A percentile compares a stretch with the other conserved stretches of the same genome.
These are phyloP conservation scores for Pseudogymnoascus sp. DNA, from an alignment of 2,329 filamentous ascomycete species.

Conservation along the genomic window DNA sequence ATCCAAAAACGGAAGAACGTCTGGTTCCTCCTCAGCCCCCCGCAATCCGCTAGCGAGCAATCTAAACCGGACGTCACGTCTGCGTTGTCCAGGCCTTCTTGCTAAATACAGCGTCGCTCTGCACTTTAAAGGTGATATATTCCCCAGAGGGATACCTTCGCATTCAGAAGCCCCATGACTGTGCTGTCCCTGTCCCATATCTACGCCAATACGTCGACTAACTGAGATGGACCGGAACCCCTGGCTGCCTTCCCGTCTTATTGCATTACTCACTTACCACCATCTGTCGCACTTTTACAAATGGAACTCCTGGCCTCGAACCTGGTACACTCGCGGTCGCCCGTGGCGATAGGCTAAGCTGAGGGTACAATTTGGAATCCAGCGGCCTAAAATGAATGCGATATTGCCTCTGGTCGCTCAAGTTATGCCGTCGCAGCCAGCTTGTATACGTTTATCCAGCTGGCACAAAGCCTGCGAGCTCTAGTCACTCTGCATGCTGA, in stretches of 20 bases:
- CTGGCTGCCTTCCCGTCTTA: not conserved
- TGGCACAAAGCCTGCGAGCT: not conserved
- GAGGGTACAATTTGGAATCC: not conserved
- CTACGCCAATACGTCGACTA: not conserved
- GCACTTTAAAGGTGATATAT: conserved; percentile 8
- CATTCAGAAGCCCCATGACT: not conserved
- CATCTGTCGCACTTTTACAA: not conserved
- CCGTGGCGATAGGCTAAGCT: not conserved
- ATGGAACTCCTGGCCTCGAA: not conserved
- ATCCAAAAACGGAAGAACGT: not conserved
- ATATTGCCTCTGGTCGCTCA: not conserved
- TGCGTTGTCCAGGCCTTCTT: not conserved
- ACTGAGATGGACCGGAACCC: not conserved
- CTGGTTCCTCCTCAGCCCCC: not conserved
- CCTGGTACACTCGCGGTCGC: not conserved
- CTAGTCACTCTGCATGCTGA: not conserved
- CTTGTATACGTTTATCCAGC: not conserved
- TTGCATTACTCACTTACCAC: not conserved
- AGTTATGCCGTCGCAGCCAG: not conserved
- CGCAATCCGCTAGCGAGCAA: conserved; percentile 7
- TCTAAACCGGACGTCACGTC: conserved; percentile 5
- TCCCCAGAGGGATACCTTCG: not conserved
- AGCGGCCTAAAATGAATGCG: not conserved
- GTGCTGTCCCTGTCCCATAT: not conserved
- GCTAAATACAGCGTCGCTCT: conserved; percentile 1